Percentiles rank a stretch among this genome's conserved stretches.
These are phyloP conservation scores for Clathrus columnatus DNA, from an alignment of 768 basidiomycete genomes.

Conservation along the genomic window DNA sequence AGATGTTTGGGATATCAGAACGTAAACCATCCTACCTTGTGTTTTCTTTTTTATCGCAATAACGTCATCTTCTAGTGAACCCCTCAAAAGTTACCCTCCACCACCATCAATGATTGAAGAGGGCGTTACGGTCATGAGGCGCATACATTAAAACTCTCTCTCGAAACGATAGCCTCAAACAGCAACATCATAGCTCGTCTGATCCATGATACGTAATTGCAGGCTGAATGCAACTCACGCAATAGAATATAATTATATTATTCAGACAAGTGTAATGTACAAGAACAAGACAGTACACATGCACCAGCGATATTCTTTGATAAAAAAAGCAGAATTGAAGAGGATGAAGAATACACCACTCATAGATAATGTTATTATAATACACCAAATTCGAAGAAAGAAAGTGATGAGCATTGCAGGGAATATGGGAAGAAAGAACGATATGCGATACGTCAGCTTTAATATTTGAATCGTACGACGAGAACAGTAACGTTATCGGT, in stretches of 20 bases:
- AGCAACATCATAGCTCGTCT: no score
- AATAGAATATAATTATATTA: neutral
- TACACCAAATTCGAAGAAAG: neutral
- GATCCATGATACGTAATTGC: no score
- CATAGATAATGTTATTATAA: neutral
- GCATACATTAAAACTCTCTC: neutral
- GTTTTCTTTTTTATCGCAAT: neutral
- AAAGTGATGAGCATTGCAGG: neutral
- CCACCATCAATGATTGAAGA: neutral
- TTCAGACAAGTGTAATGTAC: neutral
- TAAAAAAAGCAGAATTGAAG: neutral
- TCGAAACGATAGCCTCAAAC: no score
- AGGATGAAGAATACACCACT: neutral
- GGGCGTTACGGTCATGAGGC: neutral
- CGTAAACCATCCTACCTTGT: slow-evolving; percentile 50
- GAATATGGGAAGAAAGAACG: neutral
- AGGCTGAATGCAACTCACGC: no score
- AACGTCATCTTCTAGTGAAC: slow-evolving; percentile 32
- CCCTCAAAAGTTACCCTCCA: slow-evolving; percentile 40
- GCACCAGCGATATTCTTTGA: neutral
- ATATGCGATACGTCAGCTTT: neutral
- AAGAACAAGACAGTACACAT: neutral
- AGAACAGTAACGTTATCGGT: slow-evolving; percentile 92
- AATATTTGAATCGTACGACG: slow-evolving; percentile 61
- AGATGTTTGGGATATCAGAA: slow-evolving; percentile 86